Conservation (phyloP, 2,329 filamentous ascomycete genomes). For the Sporothrix pallida region DNA sequence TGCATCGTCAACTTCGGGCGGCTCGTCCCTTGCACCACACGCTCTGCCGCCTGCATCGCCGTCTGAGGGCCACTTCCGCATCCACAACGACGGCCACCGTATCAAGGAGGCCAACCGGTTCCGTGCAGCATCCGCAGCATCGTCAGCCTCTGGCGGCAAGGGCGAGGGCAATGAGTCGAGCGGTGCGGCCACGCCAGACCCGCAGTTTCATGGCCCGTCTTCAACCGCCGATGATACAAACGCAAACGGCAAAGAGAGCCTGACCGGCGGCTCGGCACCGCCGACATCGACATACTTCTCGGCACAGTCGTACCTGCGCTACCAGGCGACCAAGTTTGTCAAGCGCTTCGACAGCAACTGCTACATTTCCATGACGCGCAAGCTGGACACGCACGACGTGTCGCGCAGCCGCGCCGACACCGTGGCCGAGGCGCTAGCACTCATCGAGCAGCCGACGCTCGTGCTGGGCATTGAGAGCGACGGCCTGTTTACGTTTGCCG, state of each 20-base stretch:
- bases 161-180: neutral
- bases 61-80: constrained; percentile 75
- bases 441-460: constrained; percentile 87
- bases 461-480: constrained; percentile 95
- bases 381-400: constrained; percentile 95
- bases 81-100: constrained; percentile 82
- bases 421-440: constrained; percentile 74
- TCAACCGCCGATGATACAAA: constrained; percentile 24
- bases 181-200: constrained; percentile 37
- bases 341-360: constrained; percentile 97
- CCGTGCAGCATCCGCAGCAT: constrained; percentile 39
- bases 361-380: constrained; percentile 98
- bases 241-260: constrained; percentile 56
- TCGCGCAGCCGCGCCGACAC: constrained; percentile 74
- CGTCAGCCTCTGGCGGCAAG: constrained; percentile 3
- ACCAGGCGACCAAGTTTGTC: constrained; percentile 96
- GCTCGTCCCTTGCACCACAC: neutral
- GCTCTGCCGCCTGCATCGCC: constrained; percentile 46
- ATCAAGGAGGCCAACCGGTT: constrained; percentile 61
- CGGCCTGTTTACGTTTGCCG: constrained; percentile 94
- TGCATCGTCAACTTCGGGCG: neutral
- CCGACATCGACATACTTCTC: constrained; percentile 89
- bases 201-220: constrained; percentile 40
- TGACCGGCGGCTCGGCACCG: constrained; percentile 61
- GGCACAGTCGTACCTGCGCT: constrained; percentile 94